Evolutionary conservation across 2,329 filamentous ascomycete genomes (phyloP).

Genomic region (Meredithiella fracta): DNA sequence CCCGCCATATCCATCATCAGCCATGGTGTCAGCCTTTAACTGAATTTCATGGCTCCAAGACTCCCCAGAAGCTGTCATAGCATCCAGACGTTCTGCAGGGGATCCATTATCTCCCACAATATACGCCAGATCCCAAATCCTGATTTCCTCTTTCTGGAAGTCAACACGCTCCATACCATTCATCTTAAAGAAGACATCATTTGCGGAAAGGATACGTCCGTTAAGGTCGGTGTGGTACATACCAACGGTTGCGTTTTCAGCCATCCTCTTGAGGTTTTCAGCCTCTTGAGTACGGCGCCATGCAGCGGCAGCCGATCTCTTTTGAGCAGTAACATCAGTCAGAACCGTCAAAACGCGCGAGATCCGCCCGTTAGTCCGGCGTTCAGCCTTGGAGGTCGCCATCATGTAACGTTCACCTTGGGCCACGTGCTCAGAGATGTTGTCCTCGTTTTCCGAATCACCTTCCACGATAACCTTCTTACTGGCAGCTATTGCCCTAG

Average conservation of each 20-base stretch:
- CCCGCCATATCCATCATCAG: conserved; percentile 29
- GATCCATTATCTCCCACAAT: conserved; percentile 28
- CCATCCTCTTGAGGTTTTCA: conserved; percentile 37
- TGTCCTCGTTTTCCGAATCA: conserved; percentile 12
- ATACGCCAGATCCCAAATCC: conserved; percentile 30
- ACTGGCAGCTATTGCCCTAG: conserved; percentile 8
- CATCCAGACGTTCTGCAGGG: conserved; percentile 25
- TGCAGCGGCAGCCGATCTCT: conserved; percentile 31
- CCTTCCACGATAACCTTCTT: background rate
- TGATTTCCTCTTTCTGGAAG: conserved; percentile 22
- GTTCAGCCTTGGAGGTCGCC: conserved; percentile 32
- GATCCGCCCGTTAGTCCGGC: conserved; percentile 26
- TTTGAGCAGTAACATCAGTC: conserved; percentile 35
- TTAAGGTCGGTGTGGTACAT: conserved; percentile 38
- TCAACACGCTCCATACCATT: conserved; percentile 32
- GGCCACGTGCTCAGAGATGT: conserved; percentile 9
- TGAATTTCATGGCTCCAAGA: conserved; percentile 32
- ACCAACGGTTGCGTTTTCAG: conserved; percentile 36
- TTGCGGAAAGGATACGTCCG: conserved; percentile 33
- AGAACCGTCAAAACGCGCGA: conserved; percentile 32
- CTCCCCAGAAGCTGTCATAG: conserved; percentile 25
- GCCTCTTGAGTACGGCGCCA: conserved; percentile 33
- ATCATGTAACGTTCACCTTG: conserved; percentile 26
- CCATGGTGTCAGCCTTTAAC: conserved; percentile 30
- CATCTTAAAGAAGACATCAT: conserved; percentile 37